Evolutionary conservation across 2,329 filamentous ascomycete species (phyloP), one percentile per base, ranked within the genome.

Genomic region (Immersiporthe knoxdaviesiana): DNA sequence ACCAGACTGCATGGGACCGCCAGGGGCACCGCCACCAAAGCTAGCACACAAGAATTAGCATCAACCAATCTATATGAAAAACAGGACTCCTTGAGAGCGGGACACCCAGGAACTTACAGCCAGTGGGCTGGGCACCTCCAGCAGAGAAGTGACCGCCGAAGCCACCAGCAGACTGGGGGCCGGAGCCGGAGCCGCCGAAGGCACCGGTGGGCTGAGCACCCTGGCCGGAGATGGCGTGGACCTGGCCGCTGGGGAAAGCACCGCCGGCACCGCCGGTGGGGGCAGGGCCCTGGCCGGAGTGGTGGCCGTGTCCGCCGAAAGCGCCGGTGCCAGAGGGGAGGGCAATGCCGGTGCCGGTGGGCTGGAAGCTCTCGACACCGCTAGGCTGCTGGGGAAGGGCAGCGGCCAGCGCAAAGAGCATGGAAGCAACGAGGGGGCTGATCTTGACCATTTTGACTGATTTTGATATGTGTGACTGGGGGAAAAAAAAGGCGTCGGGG

Each of bases 401-500:
- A 30, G 69, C 69, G 59, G 65, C 69, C 66, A 71, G 44, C 32
- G 66, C 56, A 24, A 71, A 21, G 60, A 70, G 66, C 39, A 71
- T 47, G 37, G 69, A 67, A 24, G 67, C 69, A 24, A 71, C n/a
- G 60, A 71, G 66, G 63, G 69, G 66, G 39, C 50, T 69, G 67
- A 71, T 69, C 69, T 71, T 71, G 69, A 71, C 69, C 69, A 71
- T 71, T 16, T 69, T 71, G 69, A 69, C 60, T 64, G 69, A 52
- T 65, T 69, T 70, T n/a, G 59, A 27, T 54, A 37, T 54, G 24
- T 24, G 18, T 62, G 59, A 24, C 2, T 1, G 16, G 10, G 12
- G 24, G 52, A 12, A 62, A 24, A 21, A n/a, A 4, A 8, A 8
- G 35, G 8, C 8, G 35, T 35, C 35, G n/a, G n/a, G n/a, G n/a